Conservation (phyloP, 371 early-diverging fungal genomes). For the Quaeritorhiza haematococci region DNA sequence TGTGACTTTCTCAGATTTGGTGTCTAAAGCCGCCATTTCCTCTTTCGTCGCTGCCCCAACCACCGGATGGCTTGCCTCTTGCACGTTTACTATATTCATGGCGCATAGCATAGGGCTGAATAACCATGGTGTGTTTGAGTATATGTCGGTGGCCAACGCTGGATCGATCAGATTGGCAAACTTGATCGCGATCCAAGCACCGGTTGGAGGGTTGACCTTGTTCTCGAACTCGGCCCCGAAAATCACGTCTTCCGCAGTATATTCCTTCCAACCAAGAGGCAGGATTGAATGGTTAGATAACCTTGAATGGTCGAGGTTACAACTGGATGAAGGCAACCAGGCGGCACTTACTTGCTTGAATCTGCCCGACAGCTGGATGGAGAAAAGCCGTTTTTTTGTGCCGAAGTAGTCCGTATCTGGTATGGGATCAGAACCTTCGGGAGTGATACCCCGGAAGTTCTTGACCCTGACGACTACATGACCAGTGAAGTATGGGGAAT, state of each 20-base stretch:
- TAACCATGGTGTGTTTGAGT: constrained; percentile 68
- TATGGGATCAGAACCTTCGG: constrained; percentile 10
- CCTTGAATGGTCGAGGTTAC: constrained; percentile 40
- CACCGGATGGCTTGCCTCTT: constrained; percentile 21
- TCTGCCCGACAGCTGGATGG: constrained; percentile 65
- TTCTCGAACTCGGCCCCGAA: constrained; percentile 77
- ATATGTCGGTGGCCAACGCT: constrained; percentile 67
- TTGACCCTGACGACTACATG: constrained; percentile 62
- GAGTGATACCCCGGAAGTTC: constrained; percentile 47
- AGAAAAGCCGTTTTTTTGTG: constrained; percentile 50
- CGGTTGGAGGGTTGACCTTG: constrained; percentile 58
- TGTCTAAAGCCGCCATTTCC: not conserved
- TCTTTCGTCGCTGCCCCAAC: constrained; percentile 14
- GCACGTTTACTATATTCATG: constrained; percentile 61
- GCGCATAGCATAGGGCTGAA: constrained; percentile 67
- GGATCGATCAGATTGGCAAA: constrained; percentile 77
- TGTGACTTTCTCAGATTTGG: not conserved
- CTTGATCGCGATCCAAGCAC: constrained; percentile 65
- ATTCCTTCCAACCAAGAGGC: constrained; percentile 22
- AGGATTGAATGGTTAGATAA: constrained; percentile 51
- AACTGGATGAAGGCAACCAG: constrained; percentile 25
- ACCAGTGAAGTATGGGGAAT: constrained; percentile 61
- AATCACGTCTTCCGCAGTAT: constrained; percentile 63
- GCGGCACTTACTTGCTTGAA: constrained; percentile 50
- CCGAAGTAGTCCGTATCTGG: constrained; percentile 47